Evolutionary conservation across 345 rosid species (phyloP), one percentile per base, ranked within the genome.

Genomic region (Barbarea vulgaris): DNA sequence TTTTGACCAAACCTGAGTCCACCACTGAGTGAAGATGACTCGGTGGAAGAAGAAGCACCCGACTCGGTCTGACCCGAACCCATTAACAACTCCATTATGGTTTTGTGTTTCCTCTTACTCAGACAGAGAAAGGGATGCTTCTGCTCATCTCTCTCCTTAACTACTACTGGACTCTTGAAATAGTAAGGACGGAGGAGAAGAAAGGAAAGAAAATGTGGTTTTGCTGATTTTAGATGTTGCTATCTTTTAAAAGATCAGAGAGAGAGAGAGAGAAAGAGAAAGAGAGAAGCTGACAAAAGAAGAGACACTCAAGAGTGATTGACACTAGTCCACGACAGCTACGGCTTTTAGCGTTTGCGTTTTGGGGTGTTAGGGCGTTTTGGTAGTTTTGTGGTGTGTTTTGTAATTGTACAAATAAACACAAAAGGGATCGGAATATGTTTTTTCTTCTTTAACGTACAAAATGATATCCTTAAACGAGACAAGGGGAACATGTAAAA

Each of bases 1-100:
- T 91, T 91, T 41, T 82, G 76, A 33, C 92, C 90, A 81, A 93
- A 91, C 72, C 86, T 89, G 66, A 93, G 84, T 60, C 94, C 93
- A 67, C 85, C 82, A 28, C 81, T 82, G 9, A 88, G 80, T 72
- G 72, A 57, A 71, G 80, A 71, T 30, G 85, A 81, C 18, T 83
- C 82, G 55, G 77, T 79, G 73, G 91, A 44, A 77, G 84, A 39
- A 62, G 82, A 78, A 87, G 77, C 81, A 66, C 80, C 87, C 2
- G 87, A 83, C 57, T 86, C 88, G 5, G 81, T 67, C 58, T 53
- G 69, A 42, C 51, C 74, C 3, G 86, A 84, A 83, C 85, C 91
- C 84, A 75, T 86, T 44, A 67, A 17, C 19, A 68, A 68, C 83
- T 90, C 89, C 90, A 86, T 86, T 18, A 18, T 56, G 61, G 50